phyloP scores from a whole-genome alignment of 495 filamentous ascomycete species.

The Aspergillus saccharolyticus region DNA sequence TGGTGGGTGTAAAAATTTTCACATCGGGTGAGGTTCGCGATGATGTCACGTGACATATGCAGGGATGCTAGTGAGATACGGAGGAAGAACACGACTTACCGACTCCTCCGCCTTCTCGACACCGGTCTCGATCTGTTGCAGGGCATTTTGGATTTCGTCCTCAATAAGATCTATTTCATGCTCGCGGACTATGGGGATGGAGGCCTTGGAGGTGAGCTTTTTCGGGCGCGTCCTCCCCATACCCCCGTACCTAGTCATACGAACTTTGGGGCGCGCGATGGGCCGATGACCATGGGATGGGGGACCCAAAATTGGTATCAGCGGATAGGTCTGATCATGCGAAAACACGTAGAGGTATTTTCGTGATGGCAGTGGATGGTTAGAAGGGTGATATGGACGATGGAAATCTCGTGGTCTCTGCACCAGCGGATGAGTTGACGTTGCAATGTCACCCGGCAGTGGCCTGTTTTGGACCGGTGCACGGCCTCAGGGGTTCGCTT shows the following conservation, averaged over 20 bases:
- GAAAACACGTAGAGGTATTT: conserved; percentile 51
- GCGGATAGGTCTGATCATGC: conserved; percentile 47
- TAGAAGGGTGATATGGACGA: conserved; percentile 54
- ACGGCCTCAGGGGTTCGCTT: conserved; percentile 50
- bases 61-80: conserved; percentile 36
- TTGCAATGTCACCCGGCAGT: conserved; percentile 46
- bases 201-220: conserved; percentile 85
- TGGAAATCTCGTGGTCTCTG: conserved; percentile 38
- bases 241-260: conserved; percentile 60
- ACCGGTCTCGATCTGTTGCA: conserved; percentile 84
- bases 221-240: conserved; percentile 65
- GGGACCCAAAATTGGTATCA: conserved; percentile 40
- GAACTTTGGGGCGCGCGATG: conserved; percentile 53
- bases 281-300: conserved; percentile 41
- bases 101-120: conserved; percentile 96
- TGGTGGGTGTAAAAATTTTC: conserved; percentile 27
- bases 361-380: conserved; percentile 47
- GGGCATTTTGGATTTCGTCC: conserved; percentile 59
- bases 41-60: conserved; percentile 52
- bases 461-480: conserved; percentile 43
- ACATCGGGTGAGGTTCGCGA: conserved; percentile 22
- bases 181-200: conserved; percentile 79
- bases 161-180: conserved; percentile 77
- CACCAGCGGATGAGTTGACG: conserved; percentile 60
- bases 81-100: conserved; percentile 59